Conservation (phyloP, 352 stramenopile species). For the Globisporangium solare region DNA sequence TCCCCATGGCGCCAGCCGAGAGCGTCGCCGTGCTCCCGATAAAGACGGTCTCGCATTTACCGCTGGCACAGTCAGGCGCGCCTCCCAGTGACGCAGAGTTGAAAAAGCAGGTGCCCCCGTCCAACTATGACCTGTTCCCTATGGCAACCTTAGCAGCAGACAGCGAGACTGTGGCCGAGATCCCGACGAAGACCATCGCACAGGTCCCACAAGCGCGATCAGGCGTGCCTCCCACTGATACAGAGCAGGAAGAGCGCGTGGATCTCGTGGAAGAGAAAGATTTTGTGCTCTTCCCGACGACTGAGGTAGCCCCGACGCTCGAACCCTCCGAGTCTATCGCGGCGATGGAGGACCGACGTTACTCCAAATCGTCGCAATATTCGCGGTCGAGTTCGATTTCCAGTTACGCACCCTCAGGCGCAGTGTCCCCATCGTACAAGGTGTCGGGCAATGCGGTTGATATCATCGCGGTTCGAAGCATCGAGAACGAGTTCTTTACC, state of each 20-base stretch:
- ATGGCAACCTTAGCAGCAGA: constrained; percentile 14
- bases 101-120: constrained; percentile 14
- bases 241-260: neutral
- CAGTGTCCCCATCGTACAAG: constrained; percentile 42
- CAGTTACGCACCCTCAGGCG: constrained; percentile 2
- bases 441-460: constrained; percentile 74
- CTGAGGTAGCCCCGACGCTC: constrained; percentile 1
- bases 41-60: neutral
- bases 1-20: constrained; percentile 20
- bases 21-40: constrained; percentile 2
- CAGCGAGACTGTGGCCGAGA: constrained; percentile 10
- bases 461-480: constrained; percentile 70
- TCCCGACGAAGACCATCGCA: neutral
- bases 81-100: constrained; percentile 1
- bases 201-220: constrained; percentile 2
- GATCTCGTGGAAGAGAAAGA: constrained; percentile 10
- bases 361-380: constrained; percentile 7
- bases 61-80: constrained; percentile 1
- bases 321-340: constrained; percentile 3
- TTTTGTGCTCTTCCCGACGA: constrained; percentile 26
- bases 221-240: neutral
- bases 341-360: constrained; percentile 13
- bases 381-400: constrained; percentile 16
- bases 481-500: constrained; percentile 47
- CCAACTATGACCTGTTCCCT: constrained; percentile 43